Evolutionary conservation across 495 filamentous ascomycete genomes (phyloP).

Genomic region (Pseudomonodictys pantanalensis): DNA sequence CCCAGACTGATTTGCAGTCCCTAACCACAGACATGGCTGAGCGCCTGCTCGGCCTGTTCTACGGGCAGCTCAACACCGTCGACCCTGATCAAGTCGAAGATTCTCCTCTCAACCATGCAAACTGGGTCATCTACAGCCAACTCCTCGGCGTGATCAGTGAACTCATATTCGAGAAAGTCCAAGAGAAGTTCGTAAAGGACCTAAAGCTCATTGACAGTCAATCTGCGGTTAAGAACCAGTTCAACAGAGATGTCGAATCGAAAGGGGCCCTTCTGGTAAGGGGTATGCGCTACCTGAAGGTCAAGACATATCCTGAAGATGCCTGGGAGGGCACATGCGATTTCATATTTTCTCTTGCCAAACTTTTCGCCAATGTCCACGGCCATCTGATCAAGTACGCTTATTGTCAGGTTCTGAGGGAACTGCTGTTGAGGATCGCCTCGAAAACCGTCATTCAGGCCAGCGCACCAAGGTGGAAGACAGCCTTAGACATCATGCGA

Average conservation of each 20-base stretch:
- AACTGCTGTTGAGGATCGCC: constrained; percentile 83
- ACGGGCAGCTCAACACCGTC: constrained; percentile 82
- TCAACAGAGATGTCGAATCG: constrained; percentile 62
- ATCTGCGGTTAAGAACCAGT: constrained; percentile 58
- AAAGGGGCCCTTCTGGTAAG: constrained; percentile 80
- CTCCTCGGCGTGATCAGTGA: constrained; percentile 93
- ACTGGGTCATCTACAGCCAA: constrained; percentile 91
- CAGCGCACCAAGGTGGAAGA: constrained; percentile 75
- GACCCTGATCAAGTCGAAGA: constrained; percentile 75
- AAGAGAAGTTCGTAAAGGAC: constrained; percentile 74
- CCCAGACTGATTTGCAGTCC: constrained; percentile 74
- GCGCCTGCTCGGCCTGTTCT: constrained; percentile 89
- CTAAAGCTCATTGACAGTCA: constrained; percentile 74
- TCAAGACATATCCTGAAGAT: constrained; percentile 66
- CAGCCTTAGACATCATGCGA: constrained; percentile 73
- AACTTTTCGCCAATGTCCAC: constrained; percentile 77
- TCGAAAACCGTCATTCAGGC: constrained; percentile 70
- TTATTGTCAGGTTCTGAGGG: constrained; percentile 87
- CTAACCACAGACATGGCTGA: constrained; percentile 87
- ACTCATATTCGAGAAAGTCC: constrained; percentile 79
- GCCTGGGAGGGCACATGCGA: constrained; percentile 84
- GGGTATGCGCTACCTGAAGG: constrained; percentile 83
- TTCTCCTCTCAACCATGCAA: constrained; percentile 80
- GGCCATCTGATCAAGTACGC: constrained; percentile 86
- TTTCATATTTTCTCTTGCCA: constrained; percentile 75